These are phyloP conservation scores for Pascua guehoae DNA, from an alignment of 1,284 basidiomycete genomes.

Conservation along the genomic window DNA sequence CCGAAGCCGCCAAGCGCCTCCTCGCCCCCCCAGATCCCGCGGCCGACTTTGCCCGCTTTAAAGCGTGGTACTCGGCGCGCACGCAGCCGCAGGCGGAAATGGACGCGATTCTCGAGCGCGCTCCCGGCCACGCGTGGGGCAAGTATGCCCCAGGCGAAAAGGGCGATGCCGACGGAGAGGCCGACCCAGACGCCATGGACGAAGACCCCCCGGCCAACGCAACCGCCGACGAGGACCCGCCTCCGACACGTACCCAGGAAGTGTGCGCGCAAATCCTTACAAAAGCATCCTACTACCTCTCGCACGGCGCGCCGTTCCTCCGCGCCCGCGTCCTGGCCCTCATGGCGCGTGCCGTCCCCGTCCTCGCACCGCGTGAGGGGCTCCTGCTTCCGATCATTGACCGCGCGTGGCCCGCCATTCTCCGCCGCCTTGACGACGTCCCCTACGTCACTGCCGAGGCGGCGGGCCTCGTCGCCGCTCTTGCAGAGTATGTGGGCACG, in stretches of 20 bases:
- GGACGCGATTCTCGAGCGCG: slow-evolving; percentile 58
- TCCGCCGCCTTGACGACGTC: slow-evolving; percentile 75
- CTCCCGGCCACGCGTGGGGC: slow-evolving; percentile 54
- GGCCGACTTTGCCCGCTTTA: slow-evolving; percentile 53
- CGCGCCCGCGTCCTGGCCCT: slow-evolving; percentile 74
- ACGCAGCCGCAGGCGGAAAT: slow-evolving; percentile 46
- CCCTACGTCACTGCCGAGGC: slow-evolving; percentile 73
- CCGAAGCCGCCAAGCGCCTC: slow-evolving; percentile 43
- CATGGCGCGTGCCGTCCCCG: slow-evolving; percentile 65
- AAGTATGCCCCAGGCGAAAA: slow-evolving; percentile 26
- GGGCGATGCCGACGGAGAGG: slow-evolving; percentile 28
- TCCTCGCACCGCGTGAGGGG: slow-evolving; percentile 62
- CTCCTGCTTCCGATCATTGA: slow-evolving; percentile 77
- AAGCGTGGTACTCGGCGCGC: slow-evolving; percentile 62
- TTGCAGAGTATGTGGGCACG: slow-evolving; percentile 66
- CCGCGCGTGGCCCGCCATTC: slow-evolving; percentile 79
- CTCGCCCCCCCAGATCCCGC: slow-evolving; percentile 37
- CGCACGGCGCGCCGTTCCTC: slow-evolving; percentile 76
- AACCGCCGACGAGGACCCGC: slow-evolving; percentile 49
- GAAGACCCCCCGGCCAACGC: slow-evolving; percentile 38
- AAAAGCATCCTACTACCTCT: slow-evolving; percentile 82
- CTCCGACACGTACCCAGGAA: slow-evolving; percentile 65
- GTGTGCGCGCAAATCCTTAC: slow-evolving; percentile 77
- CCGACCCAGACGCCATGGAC: slow-evolving; percentile 7
- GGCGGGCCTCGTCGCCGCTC: slow-evolving; percentile 63